Base-by-base conservation (phyloP, 2,329 filamentous ascomycete species). In the Exserohilum turcica region DNA sequence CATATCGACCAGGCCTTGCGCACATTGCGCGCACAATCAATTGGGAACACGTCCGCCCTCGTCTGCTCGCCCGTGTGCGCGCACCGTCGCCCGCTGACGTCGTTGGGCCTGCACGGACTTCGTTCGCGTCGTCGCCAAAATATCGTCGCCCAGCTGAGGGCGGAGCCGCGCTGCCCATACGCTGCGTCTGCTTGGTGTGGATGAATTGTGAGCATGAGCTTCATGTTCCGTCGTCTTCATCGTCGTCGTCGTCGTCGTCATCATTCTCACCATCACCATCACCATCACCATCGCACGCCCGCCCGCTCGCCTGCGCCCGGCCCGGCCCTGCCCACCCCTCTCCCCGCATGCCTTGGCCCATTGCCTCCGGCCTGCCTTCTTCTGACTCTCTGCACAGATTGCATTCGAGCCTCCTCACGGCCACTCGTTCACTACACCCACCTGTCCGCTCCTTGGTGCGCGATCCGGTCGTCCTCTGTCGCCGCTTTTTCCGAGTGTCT, bases 381-480 rank as follows among this genome's bases (percentile, higher is more conserved):
- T 62, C 68, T 67, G 60, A 67, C 65, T 38, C 50, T 57, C 55
- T 49, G 59, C 65, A 52, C 59, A 73, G 70, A 69, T 69, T 71
- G 56, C 60, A 51, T 63, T 61, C 59, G 57, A 63, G 49, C 58
- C 46, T 58, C 56, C 52, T 68, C 60, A 66, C 71, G 61, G 60
- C 67, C 66, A 64, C 64, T 72, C 71, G 56, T 69, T 71, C 67
- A 57, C 61, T 59, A 54, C 28, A 44, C 48, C 48, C 52, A 39
- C 56, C 33, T 13, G 27, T 51, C 39, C 51, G 44, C 49, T 60
- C 57, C 60, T 59, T 60, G 62, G 64, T 61, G 64, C 65, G 64
- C 64, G 53, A 58, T 48, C 64, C 64, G 65, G 71, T 65, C 63
- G 71, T 71, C 33, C n/a, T 24, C 64, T 62, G 60, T 68, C 67